These are phyloP conservation scores for Agaricus subrufescens DNA, from an alignment of 768 basidiomycete species.

Conservation along the genomic window DNA sequence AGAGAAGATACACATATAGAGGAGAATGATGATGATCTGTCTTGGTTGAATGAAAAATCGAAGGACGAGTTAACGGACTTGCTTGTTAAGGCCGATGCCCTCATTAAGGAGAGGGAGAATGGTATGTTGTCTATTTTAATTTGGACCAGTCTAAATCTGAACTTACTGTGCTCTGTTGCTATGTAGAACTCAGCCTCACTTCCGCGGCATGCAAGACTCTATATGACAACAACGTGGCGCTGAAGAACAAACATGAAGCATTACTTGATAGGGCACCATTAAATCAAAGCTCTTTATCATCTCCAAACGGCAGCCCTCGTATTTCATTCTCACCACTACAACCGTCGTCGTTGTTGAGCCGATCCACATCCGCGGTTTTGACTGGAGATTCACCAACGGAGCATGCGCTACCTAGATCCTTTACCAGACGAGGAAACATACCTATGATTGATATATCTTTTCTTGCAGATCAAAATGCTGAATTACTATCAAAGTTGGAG, in stretches of 20 bases:
- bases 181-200: constrained; percentile 60
- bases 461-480: constrained; percentile 80
- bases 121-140: constrained; percentile 39
- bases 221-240: constrained; percentile 60
- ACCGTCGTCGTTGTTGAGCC: not conserved
- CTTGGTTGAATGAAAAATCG: constrained; percentile 61
- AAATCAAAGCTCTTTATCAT: constrained; percentile 24
- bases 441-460: constrained; percentile 64
- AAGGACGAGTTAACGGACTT: constrained; percentile 68
- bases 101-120: constrained; percentile 74
- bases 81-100: constrained; percentile 64
- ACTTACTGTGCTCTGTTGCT: not conserved
- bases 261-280: constrained; percentile 60
- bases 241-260: constrained; percentile 70
- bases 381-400: not conserved
- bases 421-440: constrained; percentile 46
- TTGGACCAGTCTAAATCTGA: not conserved
- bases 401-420: constrained; percentile 6
- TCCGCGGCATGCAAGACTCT: constrained; percentile 66
- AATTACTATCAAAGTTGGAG: constrained; percentile 72
- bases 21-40: constrained; percentile 13
- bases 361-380: constrained; percentile 16
- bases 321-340: constrained; percentile 9
- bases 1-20: constrained; percentile 4
- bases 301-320: constrained; percentile 29